Evolutionary conservation across 768 basidiomycete genomes (phyloP).

Genomic region (Suillus plorans): DNA sequence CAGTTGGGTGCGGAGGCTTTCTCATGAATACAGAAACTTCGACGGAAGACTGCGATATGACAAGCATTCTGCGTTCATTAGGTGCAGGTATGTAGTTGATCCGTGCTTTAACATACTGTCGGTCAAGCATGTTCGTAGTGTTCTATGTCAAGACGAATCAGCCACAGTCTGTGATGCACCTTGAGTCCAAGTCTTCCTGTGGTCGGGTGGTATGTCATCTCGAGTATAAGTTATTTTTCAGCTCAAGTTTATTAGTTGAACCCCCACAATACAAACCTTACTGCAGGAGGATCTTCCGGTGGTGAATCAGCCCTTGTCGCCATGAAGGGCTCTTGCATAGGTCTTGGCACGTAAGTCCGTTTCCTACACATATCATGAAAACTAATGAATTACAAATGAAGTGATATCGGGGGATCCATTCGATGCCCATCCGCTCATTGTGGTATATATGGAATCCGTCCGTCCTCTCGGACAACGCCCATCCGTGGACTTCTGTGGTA

Average conservation of each 20-base stretch:
- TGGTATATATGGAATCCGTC: slow-evolving; percentile 44
- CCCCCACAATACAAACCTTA: slow-evolving; percentile 43
- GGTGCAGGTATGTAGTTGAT: slow-evolving; percentile 37
- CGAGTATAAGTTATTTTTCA: slow-evolving; percentile 22
- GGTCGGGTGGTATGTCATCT: slow-evolving; percentile 25
- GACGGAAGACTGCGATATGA: slow-evolving; percentile 28
- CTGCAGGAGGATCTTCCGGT: slow-evolving; percentile 51
- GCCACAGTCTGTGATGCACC: slow-evolving; percentile 41
- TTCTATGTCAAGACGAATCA: slow-evolving; percentile 45
- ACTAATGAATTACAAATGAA: slow-evolving; percentile 2
- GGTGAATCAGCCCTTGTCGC: slow-evolving; percentile 51
- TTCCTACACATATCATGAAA: background rate
- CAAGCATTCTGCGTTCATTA: slow-evolving; percentile 36
- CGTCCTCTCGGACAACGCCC: slow-evolving; percentile 34
- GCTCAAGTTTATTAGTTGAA: slow-evolving; percentile 32
- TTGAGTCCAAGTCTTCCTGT: slow-evolving; percentile 35
- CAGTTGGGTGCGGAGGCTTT: slow-evolving; percentile 37
- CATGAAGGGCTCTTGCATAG: slow-evolving; percentile 44
- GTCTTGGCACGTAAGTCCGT: slow-evolving; percentile 39
- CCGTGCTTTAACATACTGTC: background rate
- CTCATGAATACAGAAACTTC: slow-evolving; percentile 20
- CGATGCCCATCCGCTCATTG: slow-evolving; percentile 37
- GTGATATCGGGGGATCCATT: slow-evolving; percentile 36
- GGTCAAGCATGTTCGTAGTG: slow-evolving; percentile 24
- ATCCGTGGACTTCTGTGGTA: slow-evolving; percentile 7